Percentiles rank a stretch among this genome's conserved stretches.
phyloP scores from a whole-genome alignment of 768 basidiomycete species.

The Lepiota subincarnata region DNA sequence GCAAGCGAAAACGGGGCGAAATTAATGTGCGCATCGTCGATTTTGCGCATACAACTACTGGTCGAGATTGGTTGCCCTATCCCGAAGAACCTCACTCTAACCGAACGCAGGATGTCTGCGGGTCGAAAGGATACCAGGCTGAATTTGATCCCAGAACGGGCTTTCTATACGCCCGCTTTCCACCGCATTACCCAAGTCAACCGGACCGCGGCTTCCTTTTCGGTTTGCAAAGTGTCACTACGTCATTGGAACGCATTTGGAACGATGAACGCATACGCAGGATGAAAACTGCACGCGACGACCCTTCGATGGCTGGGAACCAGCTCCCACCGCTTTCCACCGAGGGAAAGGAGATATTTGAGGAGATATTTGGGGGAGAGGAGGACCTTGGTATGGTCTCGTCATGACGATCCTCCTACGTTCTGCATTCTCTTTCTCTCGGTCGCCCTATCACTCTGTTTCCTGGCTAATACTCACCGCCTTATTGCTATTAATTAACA shows the following conservation, averaged over 20 bases:
- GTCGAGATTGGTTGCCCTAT: constrained; percentile 79
- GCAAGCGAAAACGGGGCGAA: constrained; percentile 81
- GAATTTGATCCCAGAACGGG: constrained; percentile 82
- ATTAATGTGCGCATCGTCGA: constrained; percentile 96
- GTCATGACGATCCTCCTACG: constrained; percentile 36
- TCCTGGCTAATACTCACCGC: neutral
- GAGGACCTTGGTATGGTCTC: constrained; percentile 79
- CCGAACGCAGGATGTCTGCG: constrained; percentile 40
- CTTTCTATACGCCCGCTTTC: constrained; percentile 86
- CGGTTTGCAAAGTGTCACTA: constrained; percentile 79
- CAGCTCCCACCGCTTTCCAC: constrained; percentile 62
- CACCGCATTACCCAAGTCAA: constrained; percentile 83
- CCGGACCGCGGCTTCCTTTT: constrained; percentile 94
- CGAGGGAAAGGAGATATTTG: constrained; percentile 78
- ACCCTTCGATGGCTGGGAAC: constrained; percentile 37
- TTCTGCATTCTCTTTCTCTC: neutral
- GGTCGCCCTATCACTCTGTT: constrained; percentile 2
- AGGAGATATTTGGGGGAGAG: constrained; percentile 62
- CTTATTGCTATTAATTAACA: constrained; percentile 10
- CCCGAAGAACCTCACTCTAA: constrained; percentile 38
- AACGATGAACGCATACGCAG: constrained; percentile 74
- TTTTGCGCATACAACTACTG: constrained; percentile 98
- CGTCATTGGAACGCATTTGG: constrained; percentile 81
- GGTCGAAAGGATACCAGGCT: constrained; percentile 74
- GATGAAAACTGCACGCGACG: constrained; percentile 59